Conservation (phyloP, 345 rosid genomes). For the Ceriops zippeliana region DNA sequence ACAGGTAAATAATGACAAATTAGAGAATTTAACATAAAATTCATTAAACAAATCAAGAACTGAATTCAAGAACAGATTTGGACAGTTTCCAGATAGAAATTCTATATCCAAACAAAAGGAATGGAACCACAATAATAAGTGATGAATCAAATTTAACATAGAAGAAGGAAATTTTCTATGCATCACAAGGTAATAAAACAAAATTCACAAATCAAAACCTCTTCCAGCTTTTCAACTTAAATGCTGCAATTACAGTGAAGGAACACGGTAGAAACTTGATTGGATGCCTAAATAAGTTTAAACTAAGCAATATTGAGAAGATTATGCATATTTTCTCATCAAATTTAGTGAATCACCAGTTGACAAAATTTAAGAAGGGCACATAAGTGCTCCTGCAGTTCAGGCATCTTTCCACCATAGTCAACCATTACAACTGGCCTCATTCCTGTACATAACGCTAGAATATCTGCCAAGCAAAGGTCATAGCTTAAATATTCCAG, state of each 20-base stretch:
- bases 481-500: not conserved
- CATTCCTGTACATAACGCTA: constrained; percentile 71
- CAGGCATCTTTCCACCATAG: constrained; percentile 93
- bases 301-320: not conserved
- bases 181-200: not conserved
- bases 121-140: not conserved
- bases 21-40: not conserved
- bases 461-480: constrained; percentile 51
- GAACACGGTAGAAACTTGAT: not conserved
- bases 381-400: constrained; percentile 62
- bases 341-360: constrained; percentile 42
- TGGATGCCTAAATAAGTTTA: not conserved
- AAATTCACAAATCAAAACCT: not conserved
- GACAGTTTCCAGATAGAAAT: not conserved
- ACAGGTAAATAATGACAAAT: not conserved
- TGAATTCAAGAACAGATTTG: not conserved
- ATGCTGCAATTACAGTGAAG: not conserved
- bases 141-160: not conserved
- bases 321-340: constrained; percentile 3
- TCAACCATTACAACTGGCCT: constrained; percentile 94
- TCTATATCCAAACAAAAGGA: not conserved
- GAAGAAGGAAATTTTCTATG: not conserved
- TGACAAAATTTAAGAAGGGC: constrained; percentile 57
- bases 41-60: not conserved
- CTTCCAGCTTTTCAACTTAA: not conserved